A percentile compares a stretch with the other conserved stretches of the same genome.
These are phyloP conservation scores for Theileria sp. DNA, from an alignment of 169 alveolate genomes.

Conservation along the genomic window DNA sequence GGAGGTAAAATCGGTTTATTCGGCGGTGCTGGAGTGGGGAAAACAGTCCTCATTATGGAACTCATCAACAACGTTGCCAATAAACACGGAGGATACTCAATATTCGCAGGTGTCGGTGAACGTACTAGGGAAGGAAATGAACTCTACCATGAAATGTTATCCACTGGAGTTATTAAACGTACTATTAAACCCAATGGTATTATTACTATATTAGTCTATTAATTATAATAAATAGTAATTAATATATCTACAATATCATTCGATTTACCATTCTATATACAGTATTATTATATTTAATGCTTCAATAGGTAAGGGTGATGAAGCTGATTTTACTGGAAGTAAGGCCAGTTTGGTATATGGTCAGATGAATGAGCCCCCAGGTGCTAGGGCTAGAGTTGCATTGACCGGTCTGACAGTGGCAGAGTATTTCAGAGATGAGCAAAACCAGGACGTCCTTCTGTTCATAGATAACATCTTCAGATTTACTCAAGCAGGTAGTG, in stretches of 20 bases:
- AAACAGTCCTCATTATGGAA: conserved; percentile 97
- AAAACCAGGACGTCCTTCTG: conserved; percentile 92
- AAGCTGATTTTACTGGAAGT: conserved; percentile 85
- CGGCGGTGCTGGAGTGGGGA: conserved; percentile 99
- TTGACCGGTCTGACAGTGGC: conserved; percentile 97
- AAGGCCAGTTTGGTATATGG: conserved; percentile 97
- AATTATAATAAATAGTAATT: too few species aligned
- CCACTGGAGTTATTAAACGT: conserved; percentile 82
- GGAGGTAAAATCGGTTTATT: conserved; percentile 98
- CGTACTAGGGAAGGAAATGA: conserved; percentile 98
- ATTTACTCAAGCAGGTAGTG: conserved; percentile 95
- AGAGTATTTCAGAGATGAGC: conserved; percentile 97
- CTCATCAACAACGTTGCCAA: conserved; percentile 95
- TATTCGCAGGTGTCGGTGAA: conserved; percentile 98
- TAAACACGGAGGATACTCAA: conserved; percentile 98
- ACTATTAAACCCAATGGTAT: conserved; percentile 62
- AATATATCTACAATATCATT: too few species aligned
- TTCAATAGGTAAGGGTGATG: not conserved
- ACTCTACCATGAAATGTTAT: conserved; percentile 95
- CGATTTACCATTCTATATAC: too few species aligned
- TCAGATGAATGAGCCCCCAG: conserved; percentile 99
- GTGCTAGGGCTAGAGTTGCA: conserved; percentile 98
- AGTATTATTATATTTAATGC: too few species aligned
- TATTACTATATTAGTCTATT: conserved; percentile 30
- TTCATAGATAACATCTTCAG: conserved; percentile 96